phyloP scores from a whole-genome alignment of 805 yeast genomes.

The Yueomyces sinensis region DNA sequence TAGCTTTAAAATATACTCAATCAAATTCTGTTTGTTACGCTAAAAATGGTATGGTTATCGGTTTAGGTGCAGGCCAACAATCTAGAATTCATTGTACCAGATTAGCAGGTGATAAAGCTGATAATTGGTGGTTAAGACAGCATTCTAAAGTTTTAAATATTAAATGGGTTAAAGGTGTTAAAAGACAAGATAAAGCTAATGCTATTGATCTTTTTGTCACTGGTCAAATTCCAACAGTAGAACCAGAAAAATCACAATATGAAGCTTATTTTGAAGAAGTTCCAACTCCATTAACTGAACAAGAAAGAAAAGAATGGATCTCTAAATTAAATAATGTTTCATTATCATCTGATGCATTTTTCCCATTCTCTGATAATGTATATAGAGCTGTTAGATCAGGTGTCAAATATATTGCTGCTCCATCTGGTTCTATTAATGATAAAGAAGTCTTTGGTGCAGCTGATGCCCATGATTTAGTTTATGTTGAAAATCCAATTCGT shows the following conservation, averaged over 20 bases:
- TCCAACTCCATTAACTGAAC: conserved; percentile 71
- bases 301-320: conserved; percentile 84
- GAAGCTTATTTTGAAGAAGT: conserved; percentile 74
- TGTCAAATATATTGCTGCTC: conserved; percentile 91
- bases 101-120: conserved; percentile 98
- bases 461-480: conserved; percentile 77
- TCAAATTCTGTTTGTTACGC: conserved; percentile 98
- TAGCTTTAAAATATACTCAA: conserved; percentile 94
- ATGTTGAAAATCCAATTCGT: conserved; percentile 94
- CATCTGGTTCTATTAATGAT: conserved; percentile 97
- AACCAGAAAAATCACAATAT: conserved; percentile 88
- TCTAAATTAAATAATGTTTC: conserved; percentile 73
- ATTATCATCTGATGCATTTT: conserved; percentile 93
- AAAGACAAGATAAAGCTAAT: conserved; percentile 97
- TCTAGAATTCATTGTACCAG: conserved; percentile 98
- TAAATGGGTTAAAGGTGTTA: conserved; percentile 96
- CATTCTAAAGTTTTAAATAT: conserved; percentile 87
- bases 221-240: conserved; percentile 78
- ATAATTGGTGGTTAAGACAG: conserved; percentile 99
- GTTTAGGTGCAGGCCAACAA: conserved; percentile 99
- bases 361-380: conserved; percentile 99
- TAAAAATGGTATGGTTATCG: conserved; percentile 98
- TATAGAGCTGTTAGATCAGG: conserved; percentile 96
- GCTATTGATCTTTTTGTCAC: conserved; percentile 93
- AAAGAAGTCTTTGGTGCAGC: conserved; percentile 93